Percentiles rank a stretch among this genome's conserved stretches.
Conservation (phyloP, 352 stramenopile genomes). For the Globisporangium canariense region DNA sequence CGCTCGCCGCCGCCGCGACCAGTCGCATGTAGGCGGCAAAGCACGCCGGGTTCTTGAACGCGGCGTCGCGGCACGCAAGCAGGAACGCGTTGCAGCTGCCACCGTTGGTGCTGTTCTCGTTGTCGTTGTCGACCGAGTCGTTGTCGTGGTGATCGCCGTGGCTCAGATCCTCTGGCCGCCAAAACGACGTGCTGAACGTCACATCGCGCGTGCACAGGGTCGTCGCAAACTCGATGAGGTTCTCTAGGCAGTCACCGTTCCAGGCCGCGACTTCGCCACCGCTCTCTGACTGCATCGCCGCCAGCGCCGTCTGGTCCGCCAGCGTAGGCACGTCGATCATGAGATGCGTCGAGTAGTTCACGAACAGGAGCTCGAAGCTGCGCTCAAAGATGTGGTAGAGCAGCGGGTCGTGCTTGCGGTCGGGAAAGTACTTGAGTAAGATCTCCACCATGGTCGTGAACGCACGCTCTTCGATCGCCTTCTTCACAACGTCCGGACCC, state of each 20-base stretch:
- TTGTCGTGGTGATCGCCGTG: constrained; percentile 20
- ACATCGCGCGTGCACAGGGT: constrained; percentile 54
- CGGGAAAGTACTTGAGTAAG: constrained; percentile 70
- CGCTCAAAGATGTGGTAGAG: constrained; percentile 70
- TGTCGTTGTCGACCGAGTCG: constrained; percentile 33
- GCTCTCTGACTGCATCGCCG: constrained; percentile 66
- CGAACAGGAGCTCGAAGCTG: constrained; percentile 66
- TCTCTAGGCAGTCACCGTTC: constrained; percentile 74
- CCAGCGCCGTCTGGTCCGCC: constrained; percentile 58
- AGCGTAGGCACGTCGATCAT: constrained; percentile 80
- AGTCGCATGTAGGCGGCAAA: constrained; percentile 74
- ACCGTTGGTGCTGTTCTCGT: constrained; percentile 27
- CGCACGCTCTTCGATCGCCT: constrained; percentile 57
- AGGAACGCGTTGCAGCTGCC: constrained; percentile 65
- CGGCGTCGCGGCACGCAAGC: constrained; percentile 63
- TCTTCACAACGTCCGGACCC: constrained; percentile 55
- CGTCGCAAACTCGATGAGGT: constrained; percentile 73
- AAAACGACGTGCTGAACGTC: constrained; percentile 63
- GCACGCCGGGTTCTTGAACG: constrained; percentile 72
- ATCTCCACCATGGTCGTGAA: constrained; percentile 73
- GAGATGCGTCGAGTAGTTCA: constrained; percentile 70
- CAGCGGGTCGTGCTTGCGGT: constrained; percentile 66
- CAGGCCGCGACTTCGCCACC: constrained; percentile 50
- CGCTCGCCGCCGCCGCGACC: constrained; percentile 59
- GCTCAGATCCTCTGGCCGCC: constrained; percentile 36